Conservation (phyloP, 768 basidiomycete species). For the Auricularia cornea region DNA sequence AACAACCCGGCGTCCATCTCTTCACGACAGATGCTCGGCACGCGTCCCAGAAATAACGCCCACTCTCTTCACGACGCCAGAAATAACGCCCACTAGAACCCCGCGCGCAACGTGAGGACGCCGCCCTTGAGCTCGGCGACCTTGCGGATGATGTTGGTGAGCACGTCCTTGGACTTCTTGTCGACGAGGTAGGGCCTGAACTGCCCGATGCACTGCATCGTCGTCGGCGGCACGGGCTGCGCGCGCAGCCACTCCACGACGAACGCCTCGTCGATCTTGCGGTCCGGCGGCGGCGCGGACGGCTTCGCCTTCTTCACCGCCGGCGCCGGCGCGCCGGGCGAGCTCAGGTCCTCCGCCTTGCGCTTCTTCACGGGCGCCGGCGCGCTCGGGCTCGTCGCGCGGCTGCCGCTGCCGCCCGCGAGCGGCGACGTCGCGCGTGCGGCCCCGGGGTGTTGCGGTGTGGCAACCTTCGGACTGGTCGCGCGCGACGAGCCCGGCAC, state of each 20-base stretch:
- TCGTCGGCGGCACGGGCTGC: constrained; percentile 53
- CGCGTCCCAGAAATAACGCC: too few relatives aligned
- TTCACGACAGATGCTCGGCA: too few relatives aligned
- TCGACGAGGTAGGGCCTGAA: constrained; percentile 70
- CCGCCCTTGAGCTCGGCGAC: constrained; percentile 66
- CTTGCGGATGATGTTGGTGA: constrained; percentile 71
- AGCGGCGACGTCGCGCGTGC: constrained; percentile 51
- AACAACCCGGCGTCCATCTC: too few relatives aligned
- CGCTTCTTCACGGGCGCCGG: not conserved
- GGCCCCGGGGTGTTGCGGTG: constrained; percentile 5
- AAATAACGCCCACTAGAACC: too few relatives aligned
- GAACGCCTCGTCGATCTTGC: constrained; percentile 44
- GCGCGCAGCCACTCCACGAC: constrained; percentile 69
- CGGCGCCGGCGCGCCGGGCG: constrained; percentile 3
- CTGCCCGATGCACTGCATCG: constrained; percentile 70
- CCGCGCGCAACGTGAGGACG: constrained; percentile 43
- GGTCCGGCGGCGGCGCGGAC: not conserved
- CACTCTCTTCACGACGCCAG: too few relatives aligned
- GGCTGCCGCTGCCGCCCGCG: constrained; percentile 30
- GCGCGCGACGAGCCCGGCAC: constrained; percentile 9
- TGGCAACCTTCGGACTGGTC: constrained; percentile 45
- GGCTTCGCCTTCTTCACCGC: too few relatives aligned
- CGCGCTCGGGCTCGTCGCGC: constrained; percentile 42
- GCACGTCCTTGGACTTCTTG: constrained; percentile 58
- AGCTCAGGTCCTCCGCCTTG: not conserved